These are phyloP conservation scores for Paramecium primaurelia DNA, from an alignment of 73 alveolate genomes.

Conservation along the genomic window DNA sequence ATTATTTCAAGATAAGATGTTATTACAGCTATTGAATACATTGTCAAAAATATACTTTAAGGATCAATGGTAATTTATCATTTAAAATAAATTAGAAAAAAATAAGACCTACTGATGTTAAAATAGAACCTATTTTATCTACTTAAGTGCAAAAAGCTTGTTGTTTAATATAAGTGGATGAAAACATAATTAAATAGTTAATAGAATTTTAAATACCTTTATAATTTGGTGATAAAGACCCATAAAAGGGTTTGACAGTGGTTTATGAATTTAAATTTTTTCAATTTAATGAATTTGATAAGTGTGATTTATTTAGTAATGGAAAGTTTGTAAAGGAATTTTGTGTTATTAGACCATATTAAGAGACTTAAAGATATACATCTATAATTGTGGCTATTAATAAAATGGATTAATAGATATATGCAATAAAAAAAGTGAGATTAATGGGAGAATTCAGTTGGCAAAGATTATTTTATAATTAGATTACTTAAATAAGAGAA, in stretches of 20 bases:
- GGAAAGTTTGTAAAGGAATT: neutral
- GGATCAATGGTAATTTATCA: neutral
- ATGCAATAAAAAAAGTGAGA: neutral
- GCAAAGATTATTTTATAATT: neutral
- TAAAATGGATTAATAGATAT: neutral
- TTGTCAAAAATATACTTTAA: neutral
- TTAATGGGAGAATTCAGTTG: neutral
- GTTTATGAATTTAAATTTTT: neutral
- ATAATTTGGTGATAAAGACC: neutral
- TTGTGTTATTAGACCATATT: neutral
- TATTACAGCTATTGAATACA: neutral
- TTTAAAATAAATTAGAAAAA: neutral
- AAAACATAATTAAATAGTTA: neutral
- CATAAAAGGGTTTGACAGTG: neutral
- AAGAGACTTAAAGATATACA: neutral
- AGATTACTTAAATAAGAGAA: neutral
- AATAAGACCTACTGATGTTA: neutral
- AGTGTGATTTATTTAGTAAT: neutral
- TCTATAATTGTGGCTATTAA: neutral
- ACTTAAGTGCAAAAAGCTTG: neutral
- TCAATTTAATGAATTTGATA: neutral
- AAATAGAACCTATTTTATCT: neutral
- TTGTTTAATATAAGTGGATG: neutral
- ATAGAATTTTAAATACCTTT: neutral
- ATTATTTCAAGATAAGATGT: neutral